Percentiles rank a stretch among this genome's conserved stretches.
Evolutionary conservation across 208 protist genomes (phyloP).

Genomic region (Trypanosoma platydactyli): DNA sequence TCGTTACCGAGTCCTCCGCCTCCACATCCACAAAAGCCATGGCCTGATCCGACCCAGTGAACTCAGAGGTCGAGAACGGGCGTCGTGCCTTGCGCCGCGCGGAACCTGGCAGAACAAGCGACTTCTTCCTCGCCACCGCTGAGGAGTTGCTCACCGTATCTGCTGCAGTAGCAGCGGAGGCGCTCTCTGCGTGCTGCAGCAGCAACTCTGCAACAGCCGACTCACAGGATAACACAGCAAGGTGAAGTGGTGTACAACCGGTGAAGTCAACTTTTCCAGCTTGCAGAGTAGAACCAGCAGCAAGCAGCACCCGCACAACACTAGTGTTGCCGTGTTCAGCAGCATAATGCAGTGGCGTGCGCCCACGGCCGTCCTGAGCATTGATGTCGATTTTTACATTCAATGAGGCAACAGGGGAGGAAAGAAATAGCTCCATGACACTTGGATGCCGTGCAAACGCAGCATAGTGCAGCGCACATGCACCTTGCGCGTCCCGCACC

Average conservation of each 20-base stretch:
- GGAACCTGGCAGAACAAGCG: not conserved
- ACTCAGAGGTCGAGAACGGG: conserved; percentile 4
- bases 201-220: conserved; percentile 51
- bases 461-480: conserved; percentile 82
- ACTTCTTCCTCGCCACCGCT: not conserved
- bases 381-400: conserved; percentile 65
- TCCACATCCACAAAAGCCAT: conserved; percentile 51
- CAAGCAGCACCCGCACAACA: conserved; percentile 51
- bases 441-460: conserved; percentile 36
- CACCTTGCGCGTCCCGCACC: conserved; percentile 66
- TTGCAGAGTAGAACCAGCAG: conserved; percentile 20
- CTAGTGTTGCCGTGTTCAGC: conserved; percentile 56
- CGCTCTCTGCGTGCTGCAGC: conserved; percentile 38
- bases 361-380: conserved; percentile 60
- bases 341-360: conserved; percentile 87
- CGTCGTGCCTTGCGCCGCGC: conserved; percentile 1
- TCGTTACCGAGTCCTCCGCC: conserved; percentile 40
- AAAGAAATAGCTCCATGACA: conserved; percentile 66
- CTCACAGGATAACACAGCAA: conserved; percentile 59
- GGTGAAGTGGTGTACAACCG: conserved; percentile 76
- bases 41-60: not conserved
- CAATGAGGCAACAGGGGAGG: conserved; percentile 3
- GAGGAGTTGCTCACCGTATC: not conserved
- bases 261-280: conserved; percentile 46
- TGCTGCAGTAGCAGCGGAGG: not conserved